Evolutionary conservation across 1,139 yeast genomes (phyloP).

Genomic region (Pichia sp.): DNA sequence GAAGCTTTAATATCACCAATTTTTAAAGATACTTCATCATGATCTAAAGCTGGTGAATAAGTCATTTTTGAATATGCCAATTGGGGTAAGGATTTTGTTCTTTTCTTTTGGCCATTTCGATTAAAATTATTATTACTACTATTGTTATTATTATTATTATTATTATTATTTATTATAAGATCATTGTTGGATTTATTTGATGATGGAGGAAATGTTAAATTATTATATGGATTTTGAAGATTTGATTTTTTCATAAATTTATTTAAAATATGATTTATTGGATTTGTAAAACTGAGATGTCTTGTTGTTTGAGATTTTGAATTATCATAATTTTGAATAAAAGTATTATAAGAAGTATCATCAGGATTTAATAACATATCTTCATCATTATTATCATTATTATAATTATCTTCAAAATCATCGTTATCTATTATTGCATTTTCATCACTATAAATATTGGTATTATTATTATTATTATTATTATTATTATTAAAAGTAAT

Average conservation of each 20-base stretch:
- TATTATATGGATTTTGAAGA: too few species aligned
- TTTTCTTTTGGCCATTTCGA: slow-evolving; percentile 25
- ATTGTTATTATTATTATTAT: too few species aligned
- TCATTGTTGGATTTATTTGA: too few species aligned
- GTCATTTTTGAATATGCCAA: slow-evolving; percentile 43
- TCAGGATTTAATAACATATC: slow-evolving; percentile 2
- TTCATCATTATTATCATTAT: slow-evolving; percentile 2
- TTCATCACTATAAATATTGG: not conserved
- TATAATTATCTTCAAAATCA: not conserved
- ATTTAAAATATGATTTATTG: slow-evolving; percentile 11
- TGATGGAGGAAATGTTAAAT: too few species aligned
- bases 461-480: not conserved
- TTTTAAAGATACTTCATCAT: slow-evolving; percentile 29
- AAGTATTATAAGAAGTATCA: slow-evolving; percentile 5
- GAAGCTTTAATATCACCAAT: slow-evolving; percentile 36
- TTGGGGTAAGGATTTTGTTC: slow-evolving; percentile 70
- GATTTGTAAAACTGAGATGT: slow-evolving; percentile 12
- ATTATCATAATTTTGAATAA: slow-evolving; percentile 5
- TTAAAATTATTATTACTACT: too few species aligned
- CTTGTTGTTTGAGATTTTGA: slow-evolving; percentile 4
- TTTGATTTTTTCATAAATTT: slow-evolving; percentile 12
- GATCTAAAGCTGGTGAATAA: slow-evolving; percentile 28
- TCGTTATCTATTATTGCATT: not conserved
- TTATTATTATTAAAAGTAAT: not conserved
- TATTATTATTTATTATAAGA: not conserved